Base-by-base conservation (phyloP, 2,329 filamentous ascomycete genomes). In the Colletotrichum incanum region DNA sequence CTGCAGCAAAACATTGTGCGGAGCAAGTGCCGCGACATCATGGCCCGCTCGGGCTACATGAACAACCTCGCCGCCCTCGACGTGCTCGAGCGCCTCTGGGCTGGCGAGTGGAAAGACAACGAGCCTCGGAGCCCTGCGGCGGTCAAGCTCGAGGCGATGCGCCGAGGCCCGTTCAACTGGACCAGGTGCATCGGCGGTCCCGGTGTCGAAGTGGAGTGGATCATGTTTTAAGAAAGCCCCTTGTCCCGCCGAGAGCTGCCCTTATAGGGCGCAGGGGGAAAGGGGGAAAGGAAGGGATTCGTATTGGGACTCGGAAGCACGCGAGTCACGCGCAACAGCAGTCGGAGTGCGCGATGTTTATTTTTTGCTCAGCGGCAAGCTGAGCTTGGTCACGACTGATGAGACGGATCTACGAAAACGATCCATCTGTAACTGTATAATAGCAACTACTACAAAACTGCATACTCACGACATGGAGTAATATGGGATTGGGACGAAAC, bases 31-130 rank as follows among this genome's bases (percentile, higher is more conserved):
- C 88, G 92, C 55, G 94, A 96, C 78, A 96, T 98, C 75, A 95
- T 96, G 86, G 90, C 91, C 39, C 93, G 96, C 75, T 96, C 93
- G 65, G 95, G 95, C 1, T 98, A 98, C 83, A 94, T 95, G 86
- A 98, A 98, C 83, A 98, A 98, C 80, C 88, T 97, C 50, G 93
- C 93, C 8, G 94, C 93, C 9, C 87, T 98, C 34, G 93, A 96
- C 77, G 91, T 98, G 5, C 83, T 98, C 52, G 95, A 98, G 85
- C 91, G 92, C 77, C 88, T 97, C 20, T 98, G 96, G 95, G 86
- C 86, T 16, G 88, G 87, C 61, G 88, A 90, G 61, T 82, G 79
- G 75, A 78, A 82, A 70, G 82, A 83, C 54, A 59, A 83, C 37
- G 80, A 82, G 63, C 77, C 78, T 59, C 75, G 78, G 26, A 81